A percentile compares a stretch with the other conserved stretches of the same genome.
Evolutionary conservation across 2,329 filamentous ascomycete species (phyloP).

Genomic region (Penicillium sclerotiorum): DNA sequence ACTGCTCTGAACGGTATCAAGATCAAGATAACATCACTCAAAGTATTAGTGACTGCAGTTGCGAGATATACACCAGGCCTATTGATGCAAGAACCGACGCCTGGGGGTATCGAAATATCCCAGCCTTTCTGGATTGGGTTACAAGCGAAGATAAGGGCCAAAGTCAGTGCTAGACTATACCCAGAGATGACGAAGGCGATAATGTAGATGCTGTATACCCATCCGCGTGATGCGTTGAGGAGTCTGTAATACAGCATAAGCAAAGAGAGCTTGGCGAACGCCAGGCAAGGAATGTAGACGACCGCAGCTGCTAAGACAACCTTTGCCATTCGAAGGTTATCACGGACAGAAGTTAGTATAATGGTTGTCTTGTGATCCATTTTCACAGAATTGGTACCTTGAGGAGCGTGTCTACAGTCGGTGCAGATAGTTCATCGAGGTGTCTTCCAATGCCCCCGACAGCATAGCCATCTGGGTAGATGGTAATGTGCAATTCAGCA

Average conservation of each 20-base stretch:
- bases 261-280: too few species aligned
- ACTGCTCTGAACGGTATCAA: constrained; percentile 23
- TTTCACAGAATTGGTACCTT: too few species aligned
- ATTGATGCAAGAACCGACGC: constrained; percentile 24
- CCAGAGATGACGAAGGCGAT: constrained; percentile 8
- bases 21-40: constrained; percentile 26
- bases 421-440: too few species aligned
- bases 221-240: constrained; percentile 3
- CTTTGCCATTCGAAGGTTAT: too few species aligned
- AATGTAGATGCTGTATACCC: constrained; percentile 5
- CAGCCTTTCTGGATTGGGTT: constrained; percentile 24
- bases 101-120: constrained; percentile 11
- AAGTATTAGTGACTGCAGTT: constrained; percentile 25
- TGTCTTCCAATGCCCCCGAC: too few species aligned
- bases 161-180: constrained; percentile 10
- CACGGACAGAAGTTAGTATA: too few species aligned
- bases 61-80: constrained; percentile 21
- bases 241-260: constrained; percentile 25
- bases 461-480: too few species aligned
- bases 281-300: too few species aligned
- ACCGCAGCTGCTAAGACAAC: too few species aligned
- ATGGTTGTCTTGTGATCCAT: too few species aligned
- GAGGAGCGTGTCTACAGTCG: too few species aligned
- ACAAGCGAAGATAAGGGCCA: constrained; percentile 26
- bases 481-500: too few species aligned